Conservation (phyloP, 2,329 filamentous ascomycete species). For the Aspergillus nomiae region DNA sequence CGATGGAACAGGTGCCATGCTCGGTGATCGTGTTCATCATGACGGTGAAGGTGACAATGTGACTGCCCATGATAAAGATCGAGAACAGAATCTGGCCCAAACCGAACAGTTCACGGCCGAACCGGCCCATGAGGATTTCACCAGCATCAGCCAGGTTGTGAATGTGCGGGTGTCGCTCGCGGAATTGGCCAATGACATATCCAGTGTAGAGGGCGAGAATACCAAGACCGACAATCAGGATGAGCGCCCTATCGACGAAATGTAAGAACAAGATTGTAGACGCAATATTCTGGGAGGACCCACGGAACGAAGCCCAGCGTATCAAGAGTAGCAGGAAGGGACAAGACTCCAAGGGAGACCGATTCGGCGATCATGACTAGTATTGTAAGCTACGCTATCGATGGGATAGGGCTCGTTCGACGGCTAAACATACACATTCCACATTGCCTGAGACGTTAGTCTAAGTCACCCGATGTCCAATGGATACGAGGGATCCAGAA, state of each 20-base stretch:
- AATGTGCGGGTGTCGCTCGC: constrained; percentile 59
- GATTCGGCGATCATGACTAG: constrained; percentile 59
- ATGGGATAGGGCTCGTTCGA: neutral
- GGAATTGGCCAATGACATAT: constrained; percentile 61
- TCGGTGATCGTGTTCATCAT: constrained; percentile 67
- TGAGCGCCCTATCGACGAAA: constrained; percentile 43
- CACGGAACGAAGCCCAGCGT: constrained; percentile 54
- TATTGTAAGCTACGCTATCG: neutral
- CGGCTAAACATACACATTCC: constrained; percentile 33
- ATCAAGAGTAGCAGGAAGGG: constrained; percentile 54
- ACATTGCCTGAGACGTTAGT: constrained; percentile 36
- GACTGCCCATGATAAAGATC: constrained; percentile 70
- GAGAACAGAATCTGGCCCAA: constrained; percentile 65
- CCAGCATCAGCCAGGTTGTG: constrained; percentile 70
- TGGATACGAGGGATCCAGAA: neutral
- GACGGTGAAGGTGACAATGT: constrained; percentile 69
- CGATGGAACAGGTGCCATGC: constrained; percentile 63
- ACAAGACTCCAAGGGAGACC: constrained; percentile 59
- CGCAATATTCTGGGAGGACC: constrained; percentile 13
- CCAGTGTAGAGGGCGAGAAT: constrained; percentile 61
- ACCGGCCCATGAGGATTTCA: constrained; percentile 60
- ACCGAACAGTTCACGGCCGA: constrained; percentile 65
- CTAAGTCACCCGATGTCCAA: constrained; percentile 30
- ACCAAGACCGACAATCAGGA: constrained; percentile 58
- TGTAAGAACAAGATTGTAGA: neutral